These are phyloP conservation scores for Lepidopterella palustris DNA, from an alignment of 495 filamentous ascomycete species.

Conservation along the genomic window DNA sequence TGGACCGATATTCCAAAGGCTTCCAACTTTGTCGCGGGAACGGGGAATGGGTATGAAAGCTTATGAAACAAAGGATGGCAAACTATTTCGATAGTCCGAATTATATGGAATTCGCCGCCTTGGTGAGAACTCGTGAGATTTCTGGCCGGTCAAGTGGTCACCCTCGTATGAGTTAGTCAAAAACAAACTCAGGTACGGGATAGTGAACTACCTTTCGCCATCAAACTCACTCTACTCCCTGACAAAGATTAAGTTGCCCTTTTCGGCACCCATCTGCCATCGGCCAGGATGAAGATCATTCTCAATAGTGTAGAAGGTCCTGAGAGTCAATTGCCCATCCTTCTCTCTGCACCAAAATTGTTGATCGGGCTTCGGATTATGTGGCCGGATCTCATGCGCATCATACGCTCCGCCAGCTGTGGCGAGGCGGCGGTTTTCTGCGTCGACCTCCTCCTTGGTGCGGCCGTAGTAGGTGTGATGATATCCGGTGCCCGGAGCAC, in stretches of 20 bases:
- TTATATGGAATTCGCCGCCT: too few relatives aligned
- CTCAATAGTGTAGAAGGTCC: slow-evolving; percentile 27
- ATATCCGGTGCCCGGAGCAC: background rate
- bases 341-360: slow-evolving; percentile 34
- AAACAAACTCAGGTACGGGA: too few relatives aligned
- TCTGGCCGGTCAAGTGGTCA: too few relatives aligned
- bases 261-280: slow-evolving; percentile 32
- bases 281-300: slow-evolving; percentile 30
- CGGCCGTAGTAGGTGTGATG: slow-evolving; percentile 13
- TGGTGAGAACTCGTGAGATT: too few relatives aligned
- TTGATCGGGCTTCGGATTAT: slow-evolving; percentile 31
- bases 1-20: too few relatives aligned
- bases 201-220: too few relatives aligned
- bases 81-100: too few relatives aligned
- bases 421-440: slow-evolving; percentile 34
- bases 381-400: slow-evolving; percentile 27
- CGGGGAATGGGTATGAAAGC: too few relatives aligned
- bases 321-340: slow-evolving; percentile 30
- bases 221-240: too few relatives aligned
- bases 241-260: slow-evolving; percentile 31
- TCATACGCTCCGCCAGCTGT: slow-evolving; percentile 30
- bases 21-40: too few relatives aligned
- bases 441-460: slow-evolving; percentile 30
- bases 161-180: too few relatives aligned
- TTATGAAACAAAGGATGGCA: too few relatives aligned